A percentile compares a stretch with the other conserved stretches of the same genome.
These are phyloP conservation scores for Taiwanofungus camphoratus DNA, from an alignment of 1,284 basidiomycete species.

Conservation along the genomic window DNA sequence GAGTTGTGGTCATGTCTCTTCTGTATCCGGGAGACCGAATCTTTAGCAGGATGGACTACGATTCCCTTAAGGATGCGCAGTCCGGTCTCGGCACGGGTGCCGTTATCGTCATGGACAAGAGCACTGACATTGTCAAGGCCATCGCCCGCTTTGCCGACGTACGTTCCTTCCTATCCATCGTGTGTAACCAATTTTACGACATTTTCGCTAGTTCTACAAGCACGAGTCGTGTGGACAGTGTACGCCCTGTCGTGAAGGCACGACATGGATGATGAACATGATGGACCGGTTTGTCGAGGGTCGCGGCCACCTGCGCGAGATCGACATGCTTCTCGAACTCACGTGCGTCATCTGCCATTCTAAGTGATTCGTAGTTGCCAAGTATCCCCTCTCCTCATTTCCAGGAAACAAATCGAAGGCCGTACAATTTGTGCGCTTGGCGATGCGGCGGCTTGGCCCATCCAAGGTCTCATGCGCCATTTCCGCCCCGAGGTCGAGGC, in stretches of 20 bases:
- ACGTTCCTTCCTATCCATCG: conserved; percentile 15
- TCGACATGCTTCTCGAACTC: conserved; percentile 93
- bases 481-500: conserved; percentile 94
- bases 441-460: conserved; percentile 98
- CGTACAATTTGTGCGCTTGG: conserved; percentile 95
- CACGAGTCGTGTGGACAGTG: conserved; percentile 99
- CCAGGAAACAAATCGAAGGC: conserved; percentile 92
- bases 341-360: conserved; percentile 46
- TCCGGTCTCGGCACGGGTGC: conserved; percentile 96
- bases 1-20: conserved; percentile 29
- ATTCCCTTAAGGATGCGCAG: conserved; percentile 93
- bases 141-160: conserved; percentile 91
- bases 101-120: conserved; percentile 99
- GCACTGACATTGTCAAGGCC: conserved; percentile 88
- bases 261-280: conserved; percentile 99
- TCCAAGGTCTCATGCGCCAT: conserved; percentile 93
- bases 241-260: conserved; percentile 94
- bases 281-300: conserved; percentile 92
- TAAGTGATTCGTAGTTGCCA: background rate
- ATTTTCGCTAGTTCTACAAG: conserved; percentile 74
- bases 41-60: conserved; percentile 90
- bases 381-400: conserved; percentile 14
- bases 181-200: background rate
- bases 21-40: conserved; percentile 5
- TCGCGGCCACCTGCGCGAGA: conserved; percentile 86